A percentile compares a stretch with the other conserved stretches of the same genome.
These are phyloP conservation scores for Arthonia radiata DNA, from an alignment of 495 filamentous ascomycete species.

Conservation along the genomic window DNA sequence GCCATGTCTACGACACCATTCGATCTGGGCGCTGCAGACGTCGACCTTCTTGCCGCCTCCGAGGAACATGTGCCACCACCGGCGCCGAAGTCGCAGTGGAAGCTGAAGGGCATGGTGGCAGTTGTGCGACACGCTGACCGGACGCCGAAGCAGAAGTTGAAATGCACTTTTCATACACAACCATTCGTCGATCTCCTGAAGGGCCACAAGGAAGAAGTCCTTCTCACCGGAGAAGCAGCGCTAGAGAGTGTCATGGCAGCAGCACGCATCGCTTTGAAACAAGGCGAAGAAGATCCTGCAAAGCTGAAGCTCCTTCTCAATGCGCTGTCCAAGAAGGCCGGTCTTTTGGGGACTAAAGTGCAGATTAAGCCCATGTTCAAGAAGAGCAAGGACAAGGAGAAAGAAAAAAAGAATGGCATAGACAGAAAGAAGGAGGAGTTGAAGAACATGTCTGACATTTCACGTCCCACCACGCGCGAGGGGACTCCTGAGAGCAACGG, in stretches of 20 bases:
- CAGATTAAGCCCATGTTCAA: constrained; percentile 98
- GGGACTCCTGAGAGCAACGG: constrained; percentile 2
- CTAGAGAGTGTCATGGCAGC: constrained; percentile 73
- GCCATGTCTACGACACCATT: too few relatives aligned
- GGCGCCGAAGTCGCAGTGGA: constrained; percentile 88
- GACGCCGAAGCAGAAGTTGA: constrained; percentile 96
- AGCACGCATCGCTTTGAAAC: constrained; percentile 49
- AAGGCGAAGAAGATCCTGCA: constrained; percentile 56
- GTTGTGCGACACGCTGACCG: constrained; percentile 90
- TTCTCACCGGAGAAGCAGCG: constrained; percentile 76
- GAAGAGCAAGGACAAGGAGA: constrained; percentile 41
- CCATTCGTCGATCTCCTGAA: constrained; percentile 86
- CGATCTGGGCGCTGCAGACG: too few relatives aligned
- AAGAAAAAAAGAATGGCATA: constrained; percentile 1
- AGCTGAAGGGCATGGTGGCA: constrained; percentile 92
- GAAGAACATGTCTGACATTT: not conserved
- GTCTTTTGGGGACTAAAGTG: constrained; percentile 88
- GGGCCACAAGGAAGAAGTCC: constrained; percentile 87
- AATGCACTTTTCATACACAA: constrained; percentile 92
- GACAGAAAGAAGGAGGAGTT: constrained; percentile 2
- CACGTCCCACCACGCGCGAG: constrained; percentile 1
- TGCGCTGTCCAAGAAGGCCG: constrained; percentile 71
- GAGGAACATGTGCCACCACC: constrained; percentile 54
- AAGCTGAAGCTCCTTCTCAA: constrained; percentile 69
- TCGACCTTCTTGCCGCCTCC: too few relatives aligned